These are phyloP conservation scores for Rhizopogon salebrosus DNA, from an alignment of 768 basidiomycete species.

Conservation along the genomic window DNA sequence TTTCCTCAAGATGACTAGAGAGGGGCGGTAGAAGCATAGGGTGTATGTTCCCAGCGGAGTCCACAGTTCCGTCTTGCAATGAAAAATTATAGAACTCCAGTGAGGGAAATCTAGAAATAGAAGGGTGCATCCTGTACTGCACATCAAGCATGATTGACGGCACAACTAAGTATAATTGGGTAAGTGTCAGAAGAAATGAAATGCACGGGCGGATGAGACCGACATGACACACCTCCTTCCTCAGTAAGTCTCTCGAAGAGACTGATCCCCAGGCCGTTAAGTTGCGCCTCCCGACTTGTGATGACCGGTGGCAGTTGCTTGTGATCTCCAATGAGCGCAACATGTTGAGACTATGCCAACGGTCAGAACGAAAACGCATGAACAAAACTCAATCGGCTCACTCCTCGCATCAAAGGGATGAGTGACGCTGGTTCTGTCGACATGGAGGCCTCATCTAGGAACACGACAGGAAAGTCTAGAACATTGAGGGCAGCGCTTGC, in stretches of 20 bases:
- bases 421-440: slow-evolving; percentile 90
- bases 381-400: slow-evolving; percentile 37
- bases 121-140: slow-evolving; percentile 97
- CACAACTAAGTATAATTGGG: slow-evolving; percentile 56
- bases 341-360: slow-evolving; percentile 59
- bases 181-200: slow-evolving; percentile 7
- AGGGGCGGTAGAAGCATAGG: slow-evolving; percentile 56
- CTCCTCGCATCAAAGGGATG: slow-evolving; percentile 92
- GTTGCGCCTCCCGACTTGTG: slow-evolving; percentile 66
- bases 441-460: slow-evolving; percentile 95
- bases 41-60: slow-evolving; percentile 38
- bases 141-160: slow-evolving; percentile 88
- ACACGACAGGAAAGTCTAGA: slow-evolving; percentile 88
- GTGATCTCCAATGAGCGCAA: slow-evolving; percentile 93
- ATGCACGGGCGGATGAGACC: not conserved
- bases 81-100: slow-evolving; percentile 72
- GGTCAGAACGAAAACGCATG: slow-evolving; percentile 6
- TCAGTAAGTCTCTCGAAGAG: slow-evolving; percentile 88
- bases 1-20: slow-evolving; percentile 44
- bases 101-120: slow-evolving; percentile 83
- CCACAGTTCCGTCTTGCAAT: slow-evolving; percentile 73
- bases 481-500: slow-evolving; percentile 60
- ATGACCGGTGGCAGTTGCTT: slow-evolving; percentile 93
- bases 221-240: slow-evolving; percentile 59
- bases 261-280: slow-evolving; percentile 70